These are phyloP conservation scores for Goffeauzyma gilvescens DNA, from an alignment of 768 basidiomycete species.

Conservation along the genomic window DNA sequence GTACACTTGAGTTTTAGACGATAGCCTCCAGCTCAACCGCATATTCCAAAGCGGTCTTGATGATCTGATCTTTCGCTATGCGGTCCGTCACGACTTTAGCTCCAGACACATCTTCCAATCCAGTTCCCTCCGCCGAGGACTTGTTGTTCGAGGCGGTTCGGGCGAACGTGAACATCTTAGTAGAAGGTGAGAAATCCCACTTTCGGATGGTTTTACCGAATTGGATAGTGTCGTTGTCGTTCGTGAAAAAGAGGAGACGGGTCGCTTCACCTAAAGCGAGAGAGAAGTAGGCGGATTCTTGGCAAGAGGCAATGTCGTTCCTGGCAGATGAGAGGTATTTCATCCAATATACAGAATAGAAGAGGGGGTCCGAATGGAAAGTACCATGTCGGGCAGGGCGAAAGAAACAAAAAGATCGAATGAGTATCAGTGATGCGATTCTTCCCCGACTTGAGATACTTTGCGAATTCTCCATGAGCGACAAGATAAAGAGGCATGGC, in stretches of 20 bases:
- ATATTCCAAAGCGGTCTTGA: slow-evolving; percentile 28
- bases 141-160: slow-evolving; percentile 5
- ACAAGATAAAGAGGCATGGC: background rate
- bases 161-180: slow-evolving; percentile 49
- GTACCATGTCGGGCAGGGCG: background rate
- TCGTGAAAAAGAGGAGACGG: slow-evolving; percentile 75
- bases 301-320: slow-evolving; percentile 91
- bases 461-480: background rate
- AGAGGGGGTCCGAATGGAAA: too few relatives aligned
- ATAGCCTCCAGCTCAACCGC: slow-evolving; percentile 33
- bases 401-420: background rate
- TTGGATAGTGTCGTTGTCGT: slow-evolving; percentile 54
- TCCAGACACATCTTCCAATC: too few relatives aligned
- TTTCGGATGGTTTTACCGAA: slow-evolving; percentile 77
- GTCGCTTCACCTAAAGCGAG: slow-evolving; percentile 77
- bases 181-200: slow-evolving; percentile 45
- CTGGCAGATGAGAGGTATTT: slow-evolving; percentile 39
- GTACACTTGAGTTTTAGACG: slow-evolving; percentile 17
- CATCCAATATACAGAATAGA: background rate
- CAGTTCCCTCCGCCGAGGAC: slow-evolving; percentile 5
- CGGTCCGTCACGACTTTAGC: slow-evolving; percentile 8
- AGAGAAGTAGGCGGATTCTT: slow-evolving; percentile 81
- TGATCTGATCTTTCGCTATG: slow-evolving; percentile 21
- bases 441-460: slow-evolving; percentile 3
- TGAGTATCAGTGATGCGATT: slow-evolving; percentile 1